Percentiles rank a stretch among this genome's conserved stretches.
These are phyloP conservation scores for Aspergillus wentii DNA, from an alignment of 495 filamentous ascomycete species.

Conservation along the genomic window DNA sequence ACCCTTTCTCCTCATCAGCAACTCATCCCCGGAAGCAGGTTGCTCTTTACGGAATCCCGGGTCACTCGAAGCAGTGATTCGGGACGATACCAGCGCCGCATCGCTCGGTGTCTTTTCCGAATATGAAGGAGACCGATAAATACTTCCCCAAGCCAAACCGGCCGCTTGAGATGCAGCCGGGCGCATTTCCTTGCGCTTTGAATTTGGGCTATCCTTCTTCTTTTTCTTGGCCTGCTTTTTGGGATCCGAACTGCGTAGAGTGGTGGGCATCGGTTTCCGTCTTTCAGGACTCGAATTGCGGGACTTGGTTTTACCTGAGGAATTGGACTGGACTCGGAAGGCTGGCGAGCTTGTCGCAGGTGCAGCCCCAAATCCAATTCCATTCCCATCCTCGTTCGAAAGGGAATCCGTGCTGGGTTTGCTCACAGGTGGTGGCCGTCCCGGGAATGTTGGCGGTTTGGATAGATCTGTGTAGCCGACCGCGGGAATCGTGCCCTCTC, in stretches of 20 bases:
- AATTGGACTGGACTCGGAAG: slow-evolving; percentile 33
- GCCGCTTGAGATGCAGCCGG: slow-evolving; percentile 79
- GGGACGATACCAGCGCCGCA: slow-evolving; percentile 30
- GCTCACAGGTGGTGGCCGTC: slow-evolving; percentile 43
- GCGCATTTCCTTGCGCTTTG: slow-evolving; percentile 30
- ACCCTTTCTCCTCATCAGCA: slow-evolving; percentile 5
- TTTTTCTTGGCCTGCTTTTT: slow-evolving; percentile 56
- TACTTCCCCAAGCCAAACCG: slow-evolving; percentile 73
- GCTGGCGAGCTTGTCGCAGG: slow-evolving; percentile 21
- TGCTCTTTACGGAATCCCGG: slow-evolving; percentile 19
- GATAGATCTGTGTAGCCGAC: slow-evolving; percentile 73
- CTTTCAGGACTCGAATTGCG: slow-evolving; percentile 80
- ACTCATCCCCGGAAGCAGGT: slow-evolving; percentile 26
- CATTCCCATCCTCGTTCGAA: slow-evolving; percentile 1
- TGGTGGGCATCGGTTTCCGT: slow-evolving; percentile 74
- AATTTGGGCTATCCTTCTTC: too few relatives aligned
- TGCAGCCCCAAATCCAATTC: too few relatives aligned
- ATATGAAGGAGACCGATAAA: slow-evolving; percentile 31
- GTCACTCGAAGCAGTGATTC: slow-evolving; percentile 23
- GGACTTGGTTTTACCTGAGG: slow-evolving; percentile 43
- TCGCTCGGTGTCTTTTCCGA: slow-evolving; percentile 29
- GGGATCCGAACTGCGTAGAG: slow-evolving; percentile 59
- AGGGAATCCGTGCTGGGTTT: slow-evolving; percentile 48
- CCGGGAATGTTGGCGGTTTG: slow-evolving; percentile 61
- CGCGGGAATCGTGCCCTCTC: slow-evolving; percentile 74